Evolutionary conservation across 2,329 filamentous ascomycete genomes (phyloP), one percentile per base, ranked within the genome.

Genomic region (Bimuria novae-zelandiae): DNA sequence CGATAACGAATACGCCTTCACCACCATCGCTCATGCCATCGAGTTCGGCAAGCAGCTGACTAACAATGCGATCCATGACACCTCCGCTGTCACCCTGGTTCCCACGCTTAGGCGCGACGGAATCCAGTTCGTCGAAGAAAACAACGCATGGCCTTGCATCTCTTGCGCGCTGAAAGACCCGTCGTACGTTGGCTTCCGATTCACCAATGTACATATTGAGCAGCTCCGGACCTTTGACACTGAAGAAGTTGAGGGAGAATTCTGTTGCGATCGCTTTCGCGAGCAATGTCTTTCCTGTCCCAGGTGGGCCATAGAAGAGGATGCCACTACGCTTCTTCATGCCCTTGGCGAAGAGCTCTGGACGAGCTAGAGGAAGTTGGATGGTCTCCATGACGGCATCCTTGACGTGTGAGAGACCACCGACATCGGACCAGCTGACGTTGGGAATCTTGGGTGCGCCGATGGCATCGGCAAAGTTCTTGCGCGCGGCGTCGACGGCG

Each of bases 251-350:
- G 71, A 96, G 84, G 57, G 89, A 93, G 76, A 95, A 96, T 71
- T 96, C 92, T 0, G 92, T 96, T 0, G 92, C 92, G 62, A 96
- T 96, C 25, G 92, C 92, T 77, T 96, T 96, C 45, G 92, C 92
- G 43, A 96, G 81, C n/a, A 96, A 77, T 1, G 92, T 96, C 77
- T 96, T 96, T 64, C 92, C 92, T 1, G 92, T 96, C 56, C 92
- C 92, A 0, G 92, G 92, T 1, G 92, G 92, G 0, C 92, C 92
- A 67, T 96, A 96, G 76, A 96, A 96, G 21, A 96, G 75, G 60
- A 96, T 96, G 63, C 92, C 92, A 19, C 90, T 96, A 36, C 93
- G 87, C 79, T 97, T 97, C 82, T 97, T 97, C 89, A 97, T 94
- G 44, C 93, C 94, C 78, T 93, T 95, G 27, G 92, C 92, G 67